Percentiles rank a stretch among this genome's conserved stretches.
phyloP scores from a whole-genome alignment of 2,329 filamentous ascomycete genomes.

The Corynespora cassiicola region DNA sequence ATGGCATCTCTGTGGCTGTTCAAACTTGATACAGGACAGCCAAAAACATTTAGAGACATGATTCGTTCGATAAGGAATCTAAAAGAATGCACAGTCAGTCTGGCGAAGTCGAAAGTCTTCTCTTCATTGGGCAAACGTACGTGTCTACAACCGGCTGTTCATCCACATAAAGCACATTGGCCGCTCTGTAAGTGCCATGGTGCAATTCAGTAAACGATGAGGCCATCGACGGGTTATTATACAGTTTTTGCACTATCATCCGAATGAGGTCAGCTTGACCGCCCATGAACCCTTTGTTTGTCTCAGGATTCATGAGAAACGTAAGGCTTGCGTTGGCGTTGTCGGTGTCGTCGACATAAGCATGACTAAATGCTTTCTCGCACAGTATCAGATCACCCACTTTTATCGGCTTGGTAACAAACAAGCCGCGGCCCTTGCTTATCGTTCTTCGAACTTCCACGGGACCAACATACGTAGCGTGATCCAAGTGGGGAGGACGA shows the following conservation, averaged over 20 bases:
- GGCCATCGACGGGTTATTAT: conserved; percentile 46
- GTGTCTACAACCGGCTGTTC: conserved; percentile 54
- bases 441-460: conserved; percentile 49
- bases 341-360: conserved; percentile 27
- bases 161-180: conserved; percentile 35
- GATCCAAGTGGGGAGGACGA: conserved; percentile 50
- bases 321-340: conserved; percentile 17
- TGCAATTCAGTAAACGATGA: conserved; percentile 40
- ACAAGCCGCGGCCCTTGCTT: conserved; percentile 56
- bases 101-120: no score
- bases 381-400: conserved; percentile 39
- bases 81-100: conserved; percentile 30
- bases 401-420: conserved; percentile 55
- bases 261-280: conserved; percentile 51
- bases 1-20: conserved; percentile 11
- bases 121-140: conserved; percentile 12
- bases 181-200: conserved; percentile 49
- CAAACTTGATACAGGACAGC: conserved; percentile 31
- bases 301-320: conserved; percentile 49
- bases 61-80: conserved; percentile 55
- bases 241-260: conserved; percentile 54
- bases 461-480: conserved; percentile 53
- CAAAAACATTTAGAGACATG: conserved; percentile 54
- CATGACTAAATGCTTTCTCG: conserved; percentile 62
- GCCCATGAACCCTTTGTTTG: conserved; percentile 40